These are phyloP conservation scores for Geranium incanum DNA, from an alignment of 441 rosid genomes.

Conservation along the genomic window DNA sequence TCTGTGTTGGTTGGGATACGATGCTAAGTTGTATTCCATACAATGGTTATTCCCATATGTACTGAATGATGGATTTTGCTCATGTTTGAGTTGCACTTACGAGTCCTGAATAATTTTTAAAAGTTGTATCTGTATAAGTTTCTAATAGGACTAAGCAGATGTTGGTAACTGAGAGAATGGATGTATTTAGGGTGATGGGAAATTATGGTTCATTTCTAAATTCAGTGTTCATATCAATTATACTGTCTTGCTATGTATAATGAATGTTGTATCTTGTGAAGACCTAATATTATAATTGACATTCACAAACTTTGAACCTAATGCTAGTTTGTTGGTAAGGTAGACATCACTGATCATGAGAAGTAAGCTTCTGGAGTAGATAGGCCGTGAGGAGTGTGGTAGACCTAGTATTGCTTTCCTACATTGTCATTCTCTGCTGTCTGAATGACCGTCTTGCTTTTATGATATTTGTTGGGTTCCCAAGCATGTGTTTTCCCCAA, in stretches of 20 bases:
- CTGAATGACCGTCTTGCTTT: background rate
- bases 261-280: background rate
- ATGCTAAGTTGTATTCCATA: background rate
- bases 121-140: background rate
- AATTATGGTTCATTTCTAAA: background rate
- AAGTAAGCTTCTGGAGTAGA: background rate
- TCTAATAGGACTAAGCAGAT: background rate
- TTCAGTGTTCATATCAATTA: background rate
- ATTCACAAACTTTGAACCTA: background rate
- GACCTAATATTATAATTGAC: background rate
- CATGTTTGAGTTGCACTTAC: too few species aligned
- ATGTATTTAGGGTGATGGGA: background rate
- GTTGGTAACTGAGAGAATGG: background rate
- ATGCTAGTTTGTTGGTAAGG: background rate
- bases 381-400: background rate
- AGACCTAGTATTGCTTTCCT: background rate
- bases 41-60: background rate
- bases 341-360: background rate
- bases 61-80: background rate
- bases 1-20: background rate
- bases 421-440: background rate
- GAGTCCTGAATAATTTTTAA: background rate
- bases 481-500: background rate
- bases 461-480: background rate
- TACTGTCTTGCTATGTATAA: background rate